These are phyloP conservation scores for Coleophoma crateriformis DNA, from an alignment of 2,329 filamentous ascomycete species.

Conservation along the genomic window DNA sequence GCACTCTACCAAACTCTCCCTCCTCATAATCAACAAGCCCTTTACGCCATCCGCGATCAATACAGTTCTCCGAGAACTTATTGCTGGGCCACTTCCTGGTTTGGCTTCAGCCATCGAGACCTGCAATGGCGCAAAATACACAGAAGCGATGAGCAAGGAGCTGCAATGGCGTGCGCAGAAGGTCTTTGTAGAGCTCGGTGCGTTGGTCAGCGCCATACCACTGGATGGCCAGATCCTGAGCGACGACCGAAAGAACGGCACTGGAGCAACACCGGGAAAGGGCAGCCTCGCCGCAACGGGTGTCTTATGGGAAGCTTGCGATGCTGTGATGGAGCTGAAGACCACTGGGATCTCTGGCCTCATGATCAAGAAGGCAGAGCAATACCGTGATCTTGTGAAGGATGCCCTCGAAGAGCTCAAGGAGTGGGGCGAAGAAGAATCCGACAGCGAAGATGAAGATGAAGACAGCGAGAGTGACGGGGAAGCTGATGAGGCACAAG, in stretches of 20 bases:
- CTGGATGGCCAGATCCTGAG: slow-evolving; percentile 48
- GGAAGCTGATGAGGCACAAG: slow-evolving; percentile 39
- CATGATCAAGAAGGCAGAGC: slow-evolving; percentile 64
- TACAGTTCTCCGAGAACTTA: slow-evolving; percentile 67
- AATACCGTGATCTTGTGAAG: slow-evolving; percentile 69
- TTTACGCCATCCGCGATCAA: slow-evolving; percentile 75
- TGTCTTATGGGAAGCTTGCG: slow-evolving; percentile 78
- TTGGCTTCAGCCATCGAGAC: slow-evolving; percentile 66
- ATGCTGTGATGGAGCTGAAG: slow-evolving; percentile 61
- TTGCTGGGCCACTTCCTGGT: slow-evolving; percentile 66
- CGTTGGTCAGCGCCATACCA: slow-evolving; percentile 55
- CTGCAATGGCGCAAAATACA: slow-evolving; percentile 57
- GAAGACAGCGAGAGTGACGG: slow-evolving; percentile 40
- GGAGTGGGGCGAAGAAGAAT: slow-evolving; percentile 76
- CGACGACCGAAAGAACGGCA: slow-evolving; percentile 39
- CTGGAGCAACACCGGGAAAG: slow-evolving; percentile 31
- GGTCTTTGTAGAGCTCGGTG: slow-evolving; percentile 56
- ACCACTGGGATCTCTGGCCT: slow-evolving; percentile 64
- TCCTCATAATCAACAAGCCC: slow-evolving; percentile 80
- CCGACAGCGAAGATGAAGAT: slow-evolving; percentile 50
- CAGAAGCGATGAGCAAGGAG: slow-evolving; percentile 57
- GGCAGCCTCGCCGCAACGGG: slow-evolving; percentile 64
- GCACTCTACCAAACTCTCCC: slow-evolving; percentile 80
- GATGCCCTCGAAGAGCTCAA: slow-evolving; percentile 83
- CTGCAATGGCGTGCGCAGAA: slow-evolving; percentile 52